A percentile compares a stretch with the other conserved stretches of the same genome.
Conservation (phyloP, 2,329 filamentous ascomycete species). For the Ophiostoma fasciatum region DNA sequence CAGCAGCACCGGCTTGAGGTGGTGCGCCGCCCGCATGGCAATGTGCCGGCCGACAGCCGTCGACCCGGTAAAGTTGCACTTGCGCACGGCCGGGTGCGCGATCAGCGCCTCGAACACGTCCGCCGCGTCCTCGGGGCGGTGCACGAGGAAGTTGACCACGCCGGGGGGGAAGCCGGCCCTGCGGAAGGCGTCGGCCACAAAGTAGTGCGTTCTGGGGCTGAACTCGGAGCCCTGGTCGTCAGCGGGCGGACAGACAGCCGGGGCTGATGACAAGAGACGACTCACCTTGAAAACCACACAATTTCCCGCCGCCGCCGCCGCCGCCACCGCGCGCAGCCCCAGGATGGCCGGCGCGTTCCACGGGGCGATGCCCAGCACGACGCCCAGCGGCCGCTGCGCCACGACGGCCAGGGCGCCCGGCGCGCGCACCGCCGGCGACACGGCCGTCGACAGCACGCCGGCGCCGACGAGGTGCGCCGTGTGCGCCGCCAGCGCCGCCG, state of each 20-base stretch:
- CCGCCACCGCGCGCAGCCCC: not conserved
- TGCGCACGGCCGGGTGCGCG: slow-evolving; percentile 50
- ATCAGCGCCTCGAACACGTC: slow-evolving; percentile 55
- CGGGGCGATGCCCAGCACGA: not conserved
- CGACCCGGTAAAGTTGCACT: slow-evolving; percentile 77
- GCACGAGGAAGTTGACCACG: slow-evolving; percentile 57
- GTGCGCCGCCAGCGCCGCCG: not conserved
- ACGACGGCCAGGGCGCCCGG: not conserved
- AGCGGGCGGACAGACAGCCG: no score
- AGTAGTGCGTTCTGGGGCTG: slow-evolving; percentile 3
- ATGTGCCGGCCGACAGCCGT: slow-evolving; percentile 61
- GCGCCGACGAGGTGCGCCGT: not conserved
- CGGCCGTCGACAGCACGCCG: not conserved
- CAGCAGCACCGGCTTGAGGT: slow-evolving; percentile 65
- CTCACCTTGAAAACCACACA: not conserved
- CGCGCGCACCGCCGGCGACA: not conserved
- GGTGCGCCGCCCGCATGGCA: slow-evolving; percentile 50
- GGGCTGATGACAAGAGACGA: not conserved
- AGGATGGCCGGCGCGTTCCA: slow-evolving; percentile 1
- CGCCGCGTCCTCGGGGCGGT: slow-evolving; percentile 49
- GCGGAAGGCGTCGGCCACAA: slow-evolving; percentile 1
- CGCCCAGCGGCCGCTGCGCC: not conserved
- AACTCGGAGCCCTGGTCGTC: slow-evolving; percentile 3
- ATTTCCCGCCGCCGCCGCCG: not conserved
- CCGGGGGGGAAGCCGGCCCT: slow-evolving; percentile 28